Conservation (phyloP, 2,329 filamentous ascomycete genomes). For the Paraphaeosphaeria sporulosa region DNA sequence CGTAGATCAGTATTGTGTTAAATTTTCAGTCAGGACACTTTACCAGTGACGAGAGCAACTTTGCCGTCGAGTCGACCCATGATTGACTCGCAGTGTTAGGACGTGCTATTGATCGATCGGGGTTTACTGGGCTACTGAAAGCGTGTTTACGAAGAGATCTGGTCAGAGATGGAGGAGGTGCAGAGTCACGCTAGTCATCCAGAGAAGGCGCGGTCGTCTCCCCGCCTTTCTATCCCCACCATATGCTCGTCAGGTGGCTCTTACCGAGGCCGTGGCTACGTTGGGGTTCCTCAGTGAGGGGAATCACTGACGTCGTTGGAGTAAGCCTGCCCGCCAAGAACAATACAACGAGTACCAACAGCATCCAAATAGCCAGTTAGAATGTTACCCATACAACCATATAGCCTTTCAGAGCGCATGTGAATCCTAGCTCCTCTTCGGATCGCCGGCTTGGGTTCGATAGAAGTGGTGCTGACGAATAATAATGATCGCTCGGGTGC, state of each 20-base stretch:
- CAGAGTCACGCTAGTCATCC: not conserved
- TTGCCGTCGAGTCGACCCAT: constrained; percentile 60
- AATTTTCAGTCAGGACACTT: constrained; percentile 17
- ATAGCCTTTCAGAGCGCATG: not conserved
- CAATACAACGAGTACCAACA: constrained; percentile 7
- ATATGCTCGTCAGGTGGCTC: not conserved
- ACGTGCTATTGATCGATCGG: not conserved
- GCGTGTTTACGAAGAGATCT: not conserved
- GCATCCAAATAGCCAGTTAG: constrained; percentile 4
- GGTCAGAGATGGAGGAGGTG: not conserved
- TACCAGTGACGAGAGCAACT: constrained; percentile 65
- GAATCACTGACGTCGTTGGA: constrained; percentile 18
- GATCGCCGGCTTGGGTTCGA: constrained; percentile 18
- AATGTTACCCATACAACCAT: constrained; percentile 1
- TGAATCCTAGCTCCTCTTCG: constrained; percentile 10
- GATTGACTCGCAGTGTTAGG: constrained; percentile 7
- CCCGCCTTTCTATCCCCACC: constrained; percentile 13
- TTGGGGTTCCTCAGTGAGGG: constrained; percentile 18
- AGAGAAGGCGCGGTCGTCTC: constrained; percentile 13
- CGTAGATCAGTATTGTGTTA: constrained; percentile 5
- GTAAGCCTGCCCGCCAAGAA: constrained; percentile 15
- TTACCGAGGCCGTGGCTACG: constrained; percentile 11
- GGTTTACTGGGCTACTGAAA: constrained; percentile 1
- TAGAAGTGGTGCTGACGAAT: constrained; percentile 13
- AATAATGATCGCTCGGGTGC: constrained; percentile 14